Evolutionary conservation across 2,329 filamentous ascomycete species (phyloP).

Genomic region (Alternaria infectoria): DNA sequence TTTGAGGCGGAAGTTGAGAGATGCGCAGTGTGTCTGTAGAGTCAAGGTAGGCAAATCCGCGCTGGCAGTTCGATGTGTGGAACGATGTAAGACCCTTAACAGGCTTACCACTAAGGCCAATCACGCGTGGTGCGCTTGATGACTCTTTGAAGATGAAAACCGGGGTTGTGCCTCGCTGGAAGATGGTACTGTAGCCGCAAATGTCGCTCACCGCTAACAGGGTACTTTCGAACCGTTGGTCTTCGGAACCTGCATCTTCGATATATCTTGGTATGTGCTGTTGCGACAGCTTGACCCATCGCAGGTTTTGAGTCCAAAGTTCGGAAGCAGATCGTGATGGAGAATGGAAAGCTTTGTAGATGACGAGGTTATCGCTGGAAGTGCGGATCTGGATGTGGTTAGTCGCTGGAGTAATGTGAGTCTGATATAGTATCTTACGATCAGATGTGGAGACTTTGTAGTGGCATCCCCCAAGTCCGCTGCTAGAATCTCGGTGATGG

Average conservation of each 20-base stretch:
- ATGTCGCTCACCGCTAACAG: constrained; percentile 68
- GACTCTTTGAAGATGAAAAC: constrained; percentile 84
- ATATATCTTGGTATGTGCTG: constrained; percentile 67
- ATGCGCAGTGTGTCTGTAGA: constrained; percentile 72
- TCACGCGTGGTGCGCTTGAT: constrained; percentile 74
- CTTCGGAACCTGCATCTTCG: constrained; percentile 56
- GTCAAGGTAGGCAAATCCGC: constrained; percentile 78
- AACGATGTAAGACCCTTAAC: constrained; percentile 77
- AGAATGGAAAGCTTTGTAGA: constrained; percentile 81
- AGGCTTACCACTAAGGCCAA: constrained; percentile 72
- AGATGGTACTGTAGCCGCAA: constrained; percentile 80
- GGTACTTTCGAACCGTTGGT: constrained; percentile 54
- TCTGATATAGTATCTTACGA: constrained; percentile 62
- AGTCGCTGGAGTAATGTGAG: background rate
- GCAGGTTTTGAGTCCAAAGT: constrained; percentile 64
- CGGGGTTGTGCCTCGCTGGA: constrained; percentile 79
- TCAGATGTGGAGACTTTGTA: constrained; percentile 75
- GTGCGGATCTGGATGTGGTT: constrained; percentile 69
- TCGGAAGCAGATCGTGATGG: constrained; percentile 45
- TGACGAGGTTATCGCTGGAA: constrained; percentile 77
- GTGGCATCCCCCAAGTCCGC: constrained; percentile 82
- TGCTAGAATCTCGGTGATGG: constrained; percentile 78
- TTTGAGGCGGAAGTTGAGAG: constrained; percentile 71
- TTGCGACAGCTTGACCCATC: constrained; percentile 79
- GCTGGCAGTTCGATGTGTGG: constrained; percentile 76